Conservation (phyloP, 23 red algal genomes). For the Gracilariopsis chorda region DNA sequence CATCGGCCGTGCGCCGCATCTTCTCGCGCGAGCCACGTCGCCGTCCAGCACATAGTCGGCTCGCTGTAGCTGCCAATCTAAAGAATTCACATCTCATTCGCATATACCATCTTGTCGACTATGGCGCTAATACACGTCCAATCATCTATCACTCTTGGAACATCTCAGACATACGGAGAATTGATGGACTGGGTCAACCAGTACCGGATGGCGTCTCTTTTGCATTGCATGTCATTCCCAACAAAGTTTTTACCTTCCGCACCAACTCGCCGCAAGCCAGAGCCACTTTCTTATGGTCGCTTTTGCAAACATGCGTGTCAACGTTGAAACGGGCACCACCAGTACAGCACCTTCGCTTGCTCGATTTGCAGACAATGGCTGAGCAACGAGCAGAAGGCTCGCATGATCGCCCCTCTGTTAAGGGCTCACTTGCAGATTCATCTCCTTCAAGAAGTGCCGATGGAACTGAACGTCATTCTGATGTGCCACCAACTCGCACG, state of each 20-base stretch:
- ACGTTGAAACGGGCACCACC: conserved; percentile 50
- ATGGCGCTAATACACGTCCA: conserved; percentile 13
- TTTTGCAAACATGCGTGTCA: conserved; percentile 40
- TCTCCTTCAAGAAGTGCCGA: background rate
- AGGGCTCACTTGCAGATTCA: background rate
- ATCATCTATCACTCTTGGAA: conserved; percentile 40
- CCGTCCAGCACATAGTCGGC: conserved; percentile 22
- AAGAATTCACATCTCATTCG: conserved; percentile 45
- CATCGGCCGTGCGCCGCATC: conserved; percentile 44
- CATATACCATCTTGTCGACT: conserved; percentile 53
- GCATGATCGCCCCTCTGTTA: background rate
- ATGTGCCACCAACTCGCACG: conserved; percentile 1
- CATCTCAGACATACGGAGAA: conserved; percentile 46
- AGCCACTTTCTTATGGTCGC: conserved; percentile 49
- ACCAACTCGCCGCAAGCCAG: background rate
- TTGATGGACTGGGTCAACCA: conserved; percentile 54
- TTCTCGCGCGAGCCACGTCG: conserved; percentile 57
- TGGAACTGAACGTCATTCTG: background rate
- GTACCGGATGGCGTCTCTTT: background rate
- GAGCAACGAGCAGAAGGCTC: background rate
- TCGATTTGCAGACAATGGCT: conserved; percentile 60
- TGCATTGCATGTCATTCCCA: conserved; percentile 27
- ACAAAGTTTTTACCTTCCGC: conserved; percentile 9
- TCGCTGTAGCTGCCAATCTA: conserved; percentile 14
- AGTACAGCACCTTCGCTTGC: conserved; percentile 22